These are phyloP conservation scores for Hypoxylon rubiginosum DNA, from an alignment of 2,329 filamentous ascomycete genomes.

Conservation along the genomic window DNA sequence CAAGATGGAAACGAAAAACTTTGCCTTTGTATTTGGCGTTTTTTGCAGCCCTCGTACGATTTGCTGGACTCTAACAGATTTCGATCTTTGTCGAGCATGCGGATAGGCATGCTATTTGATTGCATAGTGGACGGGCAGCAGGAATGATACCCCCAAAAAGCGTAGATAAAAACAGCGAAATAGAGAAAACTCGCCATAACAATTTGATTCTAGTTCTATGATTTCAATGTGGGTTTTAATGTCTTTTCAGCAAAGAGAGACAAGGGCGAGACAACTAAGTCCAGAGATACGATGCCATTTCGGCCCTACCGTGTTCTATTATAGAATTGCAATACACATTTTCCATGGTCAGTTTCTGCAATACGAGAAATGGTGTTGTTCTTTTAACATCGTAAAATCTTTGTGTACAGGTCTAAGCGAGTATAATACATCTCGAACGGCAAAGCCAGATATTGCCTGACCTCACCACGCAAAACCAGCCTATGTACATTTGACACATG, in stretches of 20 bases:
- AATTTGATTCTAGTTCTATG: not conserved
- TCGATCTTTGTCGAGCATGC: not conserved
- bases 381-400: constrained; percentile 10
- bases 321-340: not conserved
- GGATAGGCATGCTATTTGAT: not conserved
- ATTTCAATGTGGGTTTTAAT: not conserved
- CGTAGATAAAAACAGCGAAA: not conserved
- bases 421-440: constrained; percentile 32
- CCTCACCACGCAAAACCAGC: not conserved
- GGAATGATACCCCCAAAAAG: constrained; percentile 29
- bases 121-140: not conserved
- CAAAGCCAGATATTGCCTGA: constrained; percentile 11
- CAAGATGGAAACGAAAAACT: not conserved
- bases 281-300: not conserved
- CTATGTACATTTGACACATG: not conserved
- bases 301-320: not conserved
- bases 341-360: not conserved
- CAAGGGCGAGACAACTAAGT: not conserved
- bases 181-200: not conserved
- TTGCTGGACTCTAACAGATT: not conserved
- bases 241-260: not conserved
- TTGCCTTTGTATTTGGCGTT: not conserved
- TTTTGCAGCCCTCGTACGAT: not conserved
- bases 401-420: constrained; percentile 28
- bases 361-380: not conserved